Evolutionary conservation across 306 rosid genomes (phyloP).

Genomic region (Prinsepia uniflora): DNA sequence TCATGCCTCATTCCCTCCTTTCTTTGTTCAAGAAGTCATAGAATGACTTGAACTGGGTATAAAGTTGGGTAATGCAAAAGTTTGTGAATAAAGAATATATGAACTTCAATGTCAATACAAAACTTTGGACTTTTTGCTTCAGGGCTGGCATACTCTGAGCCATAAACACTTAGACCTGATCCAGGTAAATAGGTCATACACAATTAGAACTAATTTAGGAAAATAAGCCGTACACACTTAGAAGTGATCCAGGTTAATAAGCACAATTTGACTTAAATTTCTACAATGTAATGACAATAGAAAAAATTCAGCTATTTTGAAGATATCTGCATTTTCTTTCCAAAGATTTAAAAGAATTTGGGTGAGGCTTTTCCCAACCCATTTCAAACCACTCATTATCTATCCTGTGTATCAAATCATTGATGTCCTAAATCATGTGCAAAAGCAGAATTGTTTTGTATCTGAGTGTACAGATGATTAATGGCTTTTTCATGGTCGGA

Average conservation of each 20-base stretch:
- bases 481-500: neutral
- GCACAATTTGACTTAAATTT: neutral
- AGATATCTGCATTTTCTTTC: neutral
- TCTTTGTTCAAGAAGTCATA: neutral
- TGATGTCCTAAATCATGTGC: neutral
- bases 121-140: neutral
- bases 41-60: neutral
- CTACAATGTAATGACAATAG: neutral
- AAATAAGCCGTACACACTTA: neutral
- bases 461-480: neutral
- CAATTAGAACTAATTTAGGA: too few species aligned
- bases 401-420: constrained; percentile 8
- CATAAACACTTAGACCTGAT: neutral
- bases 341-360: neutral
- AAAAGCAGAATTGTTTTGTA: neutral
- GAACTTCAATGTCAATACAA: neutral
- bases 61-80: neutral
- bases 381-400: neutral
- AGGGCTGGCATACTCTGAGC: neutral
- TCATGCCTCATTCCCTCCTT: neutral
- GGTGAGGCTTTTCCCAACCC: neutral
- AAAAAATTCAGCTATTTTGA: neutral
- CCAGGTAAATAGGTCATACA: too few species aligned
- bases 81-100: neutral
- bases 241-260: neutral